Evolutionary conservation across 768 basidiomycete species (phyloP).

Genomic region (Podaxis pistillaris): DNA sequence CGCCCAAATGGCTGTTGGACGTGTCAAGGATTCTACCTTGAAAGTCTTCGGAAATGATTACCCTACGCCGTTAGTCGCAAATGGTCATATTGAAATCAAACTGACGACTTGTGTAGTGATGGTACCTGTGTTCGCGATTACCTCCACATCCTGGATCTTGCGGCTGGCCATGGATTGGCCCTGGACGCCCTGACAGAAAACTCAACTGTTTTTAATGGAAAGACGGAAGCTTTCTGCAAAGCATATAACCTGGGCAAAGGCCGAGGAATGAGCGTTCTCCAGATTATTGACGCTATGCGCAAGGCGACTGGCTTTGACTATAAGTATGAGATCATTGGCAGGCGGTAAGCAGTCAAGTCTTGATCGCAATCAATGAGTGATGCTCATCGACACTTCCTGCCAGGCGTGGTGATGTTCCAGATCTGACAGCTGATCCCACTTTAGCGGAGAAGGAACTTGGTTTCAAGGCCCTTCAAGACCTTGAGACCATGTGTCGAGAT

Average conservation of each 20-base stretch:
- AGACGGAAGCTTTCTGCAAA: conserved; percentile 67
- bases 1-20: conserved; percentile 92
- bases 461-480: conserved; percentile 76
- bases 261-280: conserved; percentile 85
- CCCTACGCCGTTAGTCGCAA: conserved; percentile 72
- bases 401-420: conserved; percentile 93
- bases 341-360: conserved; percentile 59
- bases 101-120: conserved; percentile 51
- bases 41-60: conserved; percentile 98
- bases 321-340: conserved; percentile 85
- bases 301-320: conserved; percentile 87
- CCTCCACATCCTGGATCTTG: conserved; percentile 90
- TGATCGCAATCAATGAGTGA: conserved; percentile 10
- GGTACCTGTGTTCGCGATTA: conserved; percentile 99
- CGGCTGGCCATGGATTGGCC: conserved; percentile 90
- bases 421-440: conserved; percentile 90
- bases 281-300: conserved; percentile 94
- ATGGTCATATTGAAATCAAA: not conserved
- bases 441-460: conserved; percentile 92
- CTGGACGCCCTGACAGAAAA: conserved; percentile 74
- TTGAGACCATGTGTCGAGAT: conserved; percentile 94
- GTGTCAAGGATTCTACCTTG: conserved; percentile 63
- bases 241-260: conserved; percentile 98
- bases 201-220: conserved; percentile 58
- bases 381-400: conserved; percentile 12